phyloP scores from a whole-genome alignment of 805 yeast species.

The Pichia scutulata region DNA sequence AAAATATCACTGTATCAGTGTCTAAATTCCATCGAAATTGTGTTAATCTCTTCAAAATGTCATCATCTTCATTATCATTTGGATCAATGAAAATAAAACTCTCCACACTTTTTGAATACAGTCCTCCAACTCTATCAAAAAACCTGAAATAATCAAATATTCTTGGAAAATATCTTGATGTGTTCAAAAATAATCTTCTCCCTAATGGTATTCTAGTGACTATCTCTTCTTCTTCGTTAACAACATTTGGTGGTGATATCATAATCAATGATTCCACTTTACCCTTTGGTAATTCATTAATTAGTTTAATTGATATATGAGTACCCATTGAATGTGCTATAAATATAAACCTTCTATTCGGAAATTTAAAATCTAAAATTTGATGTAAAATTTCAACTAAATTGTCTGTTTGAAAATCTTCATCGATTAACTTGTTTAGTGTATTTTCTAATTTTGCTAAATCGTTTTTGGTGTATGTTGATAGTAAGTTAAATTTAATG shows the following conservation, averaged over 20 bases:
- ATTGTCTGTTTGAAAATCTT: constrained; percentile 35
- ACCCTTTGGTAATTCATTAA: constrained; percentile 29
- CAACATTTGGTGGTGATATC: constrained; percentile 38
- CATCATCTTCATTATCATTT: constrained; percentile 11
- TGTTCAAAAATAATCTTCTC: constrained; percentile 18
- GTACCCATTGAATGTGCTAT: constrained; percentile 56
- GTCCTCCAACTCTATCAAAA: constrained; percentile 56
- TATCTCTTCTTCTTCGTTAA: neutral
- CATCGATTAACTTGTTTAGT: constrained; percentile 29
- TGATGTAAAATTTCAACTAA: constrained; percentile 34
- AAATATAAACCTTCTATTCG: constrained; percentile 37
- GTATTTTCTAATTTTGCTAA: constrained; percentile 20
- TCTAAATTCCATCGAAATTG: constrained; percentile 71
- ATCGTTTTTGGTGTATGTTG: constrained; percentile 18
- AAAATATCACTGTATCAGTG: constrained; percentile 44
- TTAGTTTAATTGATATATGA: constrained; percentile 36
- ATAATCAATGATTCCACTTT: constrained; percentile 42
- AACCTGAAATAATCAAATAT: constrained; percentile 49
- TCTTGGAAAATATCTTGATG: constrained; percentile 34
- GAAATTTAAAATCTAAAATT: constrained; percentile 33
- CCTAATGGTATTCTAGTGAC: constrained; percentile 14
- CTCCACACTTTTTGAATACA: constrained; percentile 50
- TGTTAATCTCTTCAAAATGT: constrained; percentile 36
- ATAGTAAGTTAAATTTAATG: constrained; percentile 15
- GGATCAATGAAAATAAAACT: constrained; percentile 38